phyloP scores from a whole-genome alignment of 169 alveolate genomes.

The Plasmodium vivax region DNA sequence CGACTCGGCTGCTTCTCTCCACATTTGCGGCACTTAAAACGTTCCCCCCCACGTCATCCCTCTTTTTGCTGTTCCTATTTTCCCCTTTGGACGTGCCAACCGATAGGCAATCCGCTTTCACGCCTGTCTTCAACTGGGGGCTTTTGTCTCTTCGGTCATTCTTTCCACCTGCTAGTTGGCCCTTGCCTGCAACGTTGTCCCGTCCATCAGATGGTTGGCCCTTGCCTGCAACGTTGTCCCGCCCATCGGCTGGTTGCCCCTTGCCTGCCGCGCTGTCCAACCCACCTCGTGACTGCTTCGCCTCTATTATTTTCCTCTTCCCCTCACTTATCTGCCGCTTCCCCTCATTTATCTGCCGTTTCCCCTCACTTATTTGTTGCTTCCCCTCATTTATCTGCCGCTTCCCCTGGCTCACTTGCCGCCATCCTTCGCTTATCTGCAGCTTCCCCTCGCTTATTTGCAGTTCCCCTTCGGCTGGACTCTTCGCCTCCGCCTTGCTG shows the following conservation, averaged over 20 bases:
- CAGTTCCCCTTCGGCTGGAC: constrained; percentile 11
- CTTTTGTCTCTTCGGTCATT: not conserved
- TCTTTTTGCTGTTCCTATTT: not conserved
- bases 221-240: too few relatives aligned
- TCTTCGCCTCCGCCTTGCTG: not conserved
- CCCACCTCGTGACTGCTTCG: constrained; percentile 11
- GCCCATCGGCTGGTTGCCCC: too few relatives aligned
- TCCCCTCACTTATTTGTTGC: constrained; percentile 1
- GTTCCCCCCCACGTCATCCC: constrained; percentile 1
- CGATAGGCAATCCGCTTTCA: not conserved
- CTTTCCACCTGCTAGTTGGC: not conserved
- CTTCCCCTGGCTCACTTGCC: constrained; percentile 24
- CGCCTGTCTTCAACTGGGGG: not conserved
- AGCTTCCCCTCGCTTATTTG: constrained; percentile 6
- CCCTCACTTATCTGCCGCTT: not conserved
- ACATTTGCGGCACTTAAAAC: not conserved
- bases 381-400: constrained; percentile 44
- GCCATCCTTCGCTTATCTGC: constrained; percentile 46
- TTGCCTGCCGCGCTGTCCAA: not conserved
- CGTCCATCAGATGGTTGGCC: too few relatives aligned
- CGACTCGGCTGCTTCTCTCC: not conserved
- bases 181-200: too few relatives aligned
- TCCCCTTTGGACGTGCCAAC: not conserved
- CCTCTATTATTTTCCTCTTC: constrained; percentile 7
- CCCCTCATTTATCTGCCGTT: constrained; percentile 17